Percentiles rank a stretch among this genome's conserved stretches.
These are phyloP conservation scores for Penstemon davidsonii DNA, from an alignment of 257 asterid genomes.

Conservation along the genomic window DNA sequence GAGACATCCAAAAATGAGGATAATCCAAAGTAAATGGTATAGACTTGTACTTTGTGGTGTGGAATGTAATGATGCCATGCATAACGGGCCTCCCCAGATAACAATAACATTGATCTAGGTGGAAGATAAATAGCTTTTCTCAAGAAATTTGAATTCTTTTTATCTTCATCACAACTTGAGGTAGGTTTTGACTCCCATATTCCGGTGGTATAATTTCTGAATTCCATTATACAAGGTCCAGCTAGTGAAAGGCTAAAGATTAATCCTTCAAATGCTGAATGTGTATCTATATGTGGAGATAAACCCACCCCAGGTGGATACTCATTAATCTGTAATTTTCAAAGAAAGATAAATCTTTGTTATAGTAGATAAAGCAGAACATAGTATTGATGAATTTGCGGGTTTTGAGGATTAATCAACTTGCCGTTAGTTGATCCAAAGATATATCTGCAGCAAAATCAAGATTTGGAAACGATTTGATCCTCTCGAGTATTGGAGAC, in stretches of 20 bases:
- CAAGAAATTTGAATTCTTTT: conserved; percentile 40
- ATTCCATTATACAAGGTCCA: conserved; percentile 97
- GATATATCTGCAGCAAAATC: conserved; percentile 39
- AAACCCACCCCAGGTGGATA: conserved; percentile 92
- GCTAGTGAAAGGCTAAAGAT: conserved; percentile 95
- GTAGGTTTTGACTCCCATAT: conserved; percentile 50
- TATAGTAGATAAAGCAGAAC: neutral
- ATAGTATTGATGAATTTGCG: conserved; percentile 6
- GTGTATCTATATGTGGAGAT: conserved; percentile 97
- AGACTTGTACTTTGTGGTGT: conserved; percentile 74
- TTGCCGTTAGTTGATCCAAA: conserved; percentile 84
- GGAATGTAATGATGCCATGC: conserved; percentile 99
- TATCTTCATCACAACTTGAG: conserved; percentile 43
- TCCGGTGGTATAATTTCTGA: conserved; percentile 68
- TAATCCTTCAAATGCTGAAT: conserved; percentile 86
- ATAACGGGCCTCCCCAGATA: conserved; percentile 89
- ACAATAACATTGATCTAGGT: conserved; percentile 77
- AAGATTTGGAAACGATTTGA: conserved; percentile 48
- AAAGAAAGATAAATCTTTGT: conserved; percentile 6
- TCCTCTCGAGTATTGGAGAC: conserved; percentile 59
- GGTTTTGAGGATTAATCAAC: conserved; percentile 29
- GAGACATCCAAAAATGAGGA: neutral
- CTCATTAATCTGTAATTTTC: conserved; percentile 80
- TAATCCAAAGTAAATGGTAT: neutral
- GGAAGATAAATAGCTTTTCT: conserved; percentile 86